A percentile compares a stretch with the other conserved stretches of the same genome.
These are phyloP conservation scores for Myxozyma sirexii DNA, from an alignment of 805 yeast species.

Conservation along the genomic window DNA sequence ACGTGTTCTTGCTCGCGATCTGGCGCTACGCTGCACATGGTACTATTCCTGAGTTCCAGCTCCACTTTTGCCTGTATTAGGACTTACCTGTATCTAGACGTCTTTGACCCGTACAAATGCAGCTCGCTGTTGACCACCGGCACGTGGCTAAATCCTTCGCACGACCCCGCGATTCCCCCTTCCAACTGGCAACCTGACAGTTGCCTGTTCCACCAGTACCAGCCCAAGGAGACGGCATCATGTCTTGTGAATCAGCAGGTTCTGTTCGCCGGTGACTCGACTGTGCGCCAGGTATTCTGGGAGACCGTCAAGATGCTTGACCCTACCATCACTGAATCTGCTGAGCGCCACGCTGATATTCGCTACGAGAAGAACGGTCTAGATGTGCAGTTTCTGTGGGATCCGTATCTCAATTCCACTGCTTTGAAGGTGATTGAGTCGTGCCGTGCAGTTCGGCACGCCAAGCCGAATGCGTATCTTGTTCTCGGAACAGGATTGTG, in stretches of 20 bases:
- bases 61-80: neutral
- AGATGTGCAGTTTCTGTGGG: constrained; percentile 34
- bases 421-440: constrained; percentile 10
- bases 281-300: constrained; percentile 36
- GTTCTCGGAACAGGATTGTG: constrained; percentile 33
- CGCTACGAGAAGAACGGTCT: constrained; percentile 24
- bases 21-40: constrained; percentile 28
- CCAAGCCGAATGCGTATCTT: constrained; percentile 13
- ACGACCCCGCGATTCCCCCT: constrained; percentile 13
- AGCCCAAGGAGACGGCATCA: constrained; percentile 20
- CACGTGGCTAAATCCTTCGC: constrained; percentile 17
- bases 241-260: constrained; percentile 32
- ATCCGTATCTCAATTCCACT: constrained; percentile 33
- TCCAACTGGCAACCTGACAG: constrained; percentile 37
- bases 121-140: constrained; percentile 26
- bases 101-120: constrained; percentile 32
- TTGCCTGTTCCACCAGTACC: constrained; percentile 34
- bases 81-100: constrained; percentile 4
- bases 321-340: constrained; percentile 30
- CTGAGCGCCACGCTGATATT: constrained; percentile 30
- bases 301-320: constrained; percentile 34
- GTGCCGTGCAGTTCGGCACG: constrained; percentile 9
- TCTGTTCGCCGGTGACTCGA: constrained; percentile 37
- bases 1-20: constrained; percentile 25
- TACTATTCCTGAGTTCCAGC: neutral